Conservation (phyloP, 2,329 filamentous ascomycete species). For the Penicillium sumatraense region DNA sequence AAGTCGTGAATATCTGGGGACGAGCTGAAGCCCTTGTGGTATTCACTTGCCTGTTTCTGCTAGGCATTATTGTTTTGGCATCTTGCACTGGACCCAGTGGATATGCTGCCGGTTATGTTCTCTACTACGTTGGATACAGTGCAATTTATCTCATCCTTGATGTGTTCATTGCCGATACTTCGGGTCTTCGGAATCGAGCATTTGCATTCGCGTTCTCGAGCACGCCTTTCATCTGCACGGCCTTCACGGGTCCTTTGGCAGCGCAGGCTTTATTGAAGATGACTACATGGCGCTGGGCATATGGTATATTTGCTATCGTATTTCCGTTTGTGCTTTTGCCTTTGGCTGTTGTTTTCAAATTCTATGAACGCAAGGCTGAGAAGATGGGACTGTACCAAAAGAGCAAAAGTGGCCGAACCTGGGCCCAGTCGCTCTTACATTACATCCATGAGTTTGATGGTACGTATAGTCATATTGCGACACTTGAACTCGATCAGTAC, state of each 20-base stretch:
- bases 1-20: slow-evolving; percentile 66
- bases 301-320: slow-evolving; percentile 63
- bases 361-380: slow-evolving; percentile 61
- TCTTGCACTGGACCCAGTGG: slow-evolving; percentile 62
- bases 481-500: slow-evolving; percentile 45
- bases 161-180: slow-evolving; percentile 65
- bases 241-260: slow-evolving; percentile 56
- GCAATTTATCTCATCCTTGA: slow-evolving; percentile 59
- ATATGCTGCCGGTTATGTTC: slow-evolving; percentile 58
- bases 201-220: slow-evolving; percentile 61
- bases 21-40: slow-evolving; percentile 62
- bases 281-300: slow-evolving; percentile 64
- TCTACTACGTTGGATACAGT: slow-evolving; percentile 59
- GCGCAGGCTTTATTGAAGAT: slow-evolving; percentile 53
- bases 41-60: slow-evolving; percentile 51
- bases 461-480: slow-evolving; percentile 52
- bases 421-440: slow-evolving; percentile 52
- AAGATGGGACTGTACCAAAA: slow-evolving; percentile 55
- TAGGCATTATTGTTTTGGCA: slow-evolving; percentile 65
- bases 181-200: slow-evolving; percentile 60
- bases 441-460: slow-evolving; percentile 65
- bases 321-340: slow-evolving; percentile 59
- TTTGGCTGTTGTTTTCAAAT: slow-evolving; percentile 56
- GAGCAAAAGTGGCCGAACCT: slow-evolving; percentile 47
- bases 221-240: slow-evolving; percentile 64